Evolutionary conservation across 805 yeast genomes (phyloP).

Genomic region (Blastobotrys muscicola): DNA sequence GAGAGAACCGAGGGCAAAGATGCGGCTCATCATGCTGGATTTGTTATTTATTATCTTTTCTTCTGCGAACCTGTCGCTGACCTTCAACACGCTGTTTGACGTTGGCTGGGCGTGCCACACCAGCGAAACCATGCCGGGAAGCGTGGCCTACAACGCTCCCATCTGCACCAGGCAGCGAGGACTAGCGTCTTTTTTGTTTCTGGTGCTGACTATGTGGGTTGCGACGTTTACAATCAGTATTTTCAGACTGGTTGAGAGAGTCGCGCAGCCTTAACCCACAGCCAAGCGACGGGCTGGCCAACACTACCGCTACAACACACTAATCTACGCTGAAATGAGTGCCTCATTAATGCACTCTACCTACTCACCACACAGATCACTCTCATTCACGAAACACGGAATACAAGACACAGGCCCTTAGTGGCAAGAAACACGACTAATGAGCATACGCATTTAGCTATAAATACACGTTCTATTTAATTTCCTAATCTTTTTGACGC

Average conservation of each 20-base stretch:
- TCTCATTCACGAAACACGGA: too few species aligned
- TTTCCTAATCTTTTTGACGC: too few species aligned
- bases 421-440: too few species aligned
- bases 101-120: constrained; percentile 65
- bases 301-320: too few species aligned
- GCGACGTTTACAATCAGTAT: constrained; percentile 75
- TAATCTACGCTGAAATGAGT: too few species aligned
- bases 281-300: too few species aligned
- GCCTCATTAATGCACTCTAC: too few species aligned
- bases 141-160: constrained; percentile 31
- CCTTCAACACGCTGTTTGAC: constrained; percentile 77
- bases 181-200: constrained; percentile 66
- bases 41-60: constrained; percentile 79
- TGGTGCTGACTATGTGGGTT: constrained; percentile 75
- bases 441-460: too few species aligned
- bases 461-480: too few species aligned
- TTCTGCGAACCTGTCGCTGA: constrained; percentile 75
- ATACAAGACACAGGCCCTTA: too few species aligned
- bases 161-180: constrained; percentile 75
- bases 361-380: too few species aligned
- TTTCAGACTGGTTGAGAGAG: constrained; percentile 61
- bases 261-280: constrained; percentile 9
- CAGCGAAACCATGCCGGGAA: constrained; percentile 19
- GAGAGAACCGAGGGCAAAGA: constrained; percentile 73
- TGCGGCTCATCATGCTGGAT: constrained; percentile 73